These are phyloP conservation scores for Smallanthus sonchifolius DNA, from an alignment of 129 eudicot genomes.

Conservation along the genomic window DNA sequence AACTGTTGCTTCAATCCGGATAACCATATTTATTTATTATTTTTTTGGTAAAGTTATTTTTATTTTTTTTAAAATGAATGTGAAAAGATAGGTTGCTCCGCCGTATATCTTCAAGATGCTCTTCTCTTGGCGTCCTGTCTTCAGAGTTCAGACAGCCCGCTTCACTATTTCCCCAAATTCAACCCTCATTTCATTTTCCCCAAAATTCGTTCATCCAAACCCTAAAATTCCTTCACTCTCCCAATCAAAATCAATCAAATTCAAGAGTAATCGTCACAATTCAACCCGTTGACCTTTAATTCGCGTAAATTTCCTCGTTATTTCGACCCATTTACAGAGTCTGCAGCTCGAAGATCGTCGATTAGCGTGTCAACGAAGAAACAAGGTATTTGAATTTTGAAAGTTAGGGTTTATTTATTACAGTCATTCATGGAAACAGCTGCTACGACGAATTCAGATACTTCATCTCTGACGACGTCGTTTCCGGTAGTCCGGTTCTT, in stretches of 20 bases:
- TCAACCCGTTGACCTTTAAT: slow-evolving; percentile 10
- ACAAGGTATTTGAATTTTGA: neutral
- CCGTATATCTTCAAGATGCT: slow-evolving; percentile 17
- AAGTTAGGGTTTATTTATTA: slow-evolving; percentile 7
- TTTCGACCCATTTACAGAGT: neutral
- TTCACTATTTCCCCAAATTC: neutral
- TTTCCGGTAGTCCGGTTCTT: slow-evolving; percentile 44
- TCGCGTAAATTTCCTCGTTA: neutral
- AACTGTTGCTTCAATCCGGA: too few species aligned
- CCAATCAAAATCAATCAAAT: neutral
- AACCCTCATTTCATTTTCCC: neutral
- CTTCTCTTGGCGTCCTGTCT: slow-evolving; percentile 17
- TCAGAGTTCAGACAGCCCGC: neutral
- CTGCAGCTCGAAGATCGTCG: slow-evolving; percentile 2
- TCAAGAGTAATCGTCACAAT: neutral
- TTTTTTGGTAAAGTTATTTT: too few species aligned
- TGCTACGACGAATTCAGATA: slow-evolving; percentile 22
- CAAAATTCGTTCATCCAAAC: neutral
- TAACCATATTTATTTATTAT: too few species aligned
- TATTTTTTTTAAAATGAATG: neutral
- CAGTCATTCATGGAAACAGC: slow-evolving; percentile 20
- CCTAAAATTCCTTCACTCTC: neutral
- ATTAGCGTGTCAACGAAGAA: slow-evolving; percentile 3
- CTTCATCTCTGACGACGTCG: slow-evolving; percentile 15
- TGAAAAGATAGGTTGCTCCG: slow-evolving; percentile 20